A percentile compares a stretch with the other conserved stretches of the same genome.
Conservation (phyloP, 352 stramenopile genomes). For the Phytopythium mirpurense region DNA sequence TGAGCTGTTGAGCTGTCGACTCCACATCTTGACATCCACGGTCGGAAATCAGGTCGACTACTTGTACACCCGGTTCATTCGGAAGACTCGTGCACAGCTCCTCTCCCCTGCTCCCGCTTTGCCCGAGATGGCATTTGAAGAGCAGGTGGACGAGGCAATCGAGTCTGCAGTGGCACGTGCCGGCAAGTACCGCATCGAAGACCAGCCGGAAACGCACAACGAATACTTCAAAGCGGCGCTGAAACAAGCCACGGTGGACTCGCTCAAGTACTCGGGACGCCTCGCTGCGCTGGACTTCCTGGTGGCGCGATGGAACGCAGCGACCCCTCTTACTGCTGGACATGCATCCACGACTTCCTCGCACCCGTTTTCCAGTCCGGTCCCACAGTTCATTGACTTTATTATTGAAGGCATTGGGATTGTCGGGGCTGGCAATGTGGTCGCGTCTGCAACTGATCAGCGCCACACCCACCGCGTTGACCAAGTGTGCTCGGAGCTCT, state of each 20-base stretch:
- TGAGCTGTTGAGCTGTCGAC: conserved; percentile 35
- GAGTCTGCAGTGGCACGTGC: conserved; percentile 25
- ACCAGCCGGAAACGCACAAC: conserved; percentile 37
- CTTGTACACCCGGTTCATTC: conserved; percentile 40
- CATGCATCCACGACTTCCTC: conserved; percentile 8
- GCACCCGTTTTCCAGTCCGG: conserved; percentile 25
- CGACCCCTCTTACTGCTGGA: background rate
- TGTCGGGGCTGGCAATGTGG: conserved; percentile 49
- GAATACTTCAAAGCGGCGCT: conserved; percentile 29
- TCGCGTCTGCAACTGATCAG: conserved; percentile 40
- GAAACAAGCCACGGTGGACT: conserved; percentile 34
- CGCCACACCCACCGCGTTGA: conserved; percentile 57
- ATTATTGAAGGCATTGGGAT: conserved; percentile 50
- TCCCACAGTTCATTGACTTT: conserved; percentile 53
- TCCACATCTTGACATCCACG: conserved; percentile 27
- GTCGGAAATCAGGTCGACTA: conserved; percentile 40
- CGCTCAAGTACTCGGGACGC: conserved; percentile 39
- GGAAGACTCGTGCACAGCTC: conserved; percentile 27
- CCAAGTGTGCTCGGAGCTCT: conserved; percentile 58
- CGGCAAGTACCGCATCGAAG: conserved; percentile 31
- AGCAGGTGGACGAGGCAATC: conserved; percentile 46
- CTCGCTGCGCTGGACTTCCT: conserved; percentile 58
- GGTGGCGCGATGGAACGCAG: conserved; percentile 37
- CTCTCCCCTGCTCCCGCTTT: conserved; percentile 9
- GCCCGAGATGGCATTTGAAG: conserved; percentile 36